phyloP scores from a whole-genome alignment of 2,329 filamentous ascomycete species.

The Beauveria bassiana region DNA sequence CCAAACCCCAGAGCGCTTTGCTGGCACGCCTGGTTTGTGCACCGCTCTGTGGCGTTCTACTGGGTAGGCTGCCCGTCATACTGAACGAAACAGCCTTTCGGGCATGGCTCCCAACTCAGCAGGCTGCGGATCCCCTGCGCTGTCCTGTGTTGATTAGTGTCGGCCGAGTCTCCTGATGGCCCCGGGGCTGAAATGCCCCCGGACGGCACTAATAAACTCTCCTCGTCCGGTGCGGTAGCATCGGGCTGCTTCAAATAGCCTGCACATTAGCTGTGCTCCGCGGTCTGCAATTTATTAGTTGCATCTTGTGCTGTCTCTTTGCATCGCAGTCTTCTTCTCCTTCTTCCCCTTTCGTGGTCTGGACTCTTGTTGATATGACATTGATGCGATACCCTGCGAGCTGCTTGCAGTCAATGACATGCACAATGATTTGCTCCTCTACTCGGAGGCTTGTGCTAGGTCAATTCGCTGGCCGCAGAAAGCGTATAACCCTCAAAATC shows the following conservation, averaged over 20 bases:
- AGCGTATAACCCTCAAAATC: neutral
- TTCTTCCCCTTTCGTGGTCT: too few species aligned
- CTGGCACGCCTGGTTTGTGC: neutral
- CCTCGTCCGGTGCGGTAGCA: neutral
- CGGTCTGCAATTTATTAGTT: neutral
- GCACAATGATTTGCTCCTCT: neutral
- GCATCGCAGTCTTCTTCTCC: neutral
- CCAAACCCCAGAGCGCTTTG: neutral
- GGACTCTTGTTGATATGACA: too few species aligned
- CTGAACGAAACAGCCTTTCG: constrained; percentile 2
- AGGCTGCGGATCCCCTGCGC: neutral
- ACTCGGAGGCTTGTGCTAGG: neutral
- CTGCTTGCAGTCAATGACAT: neutral
- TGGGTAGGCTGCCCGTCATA: neutral
- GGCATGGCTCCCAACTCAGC: neutral
- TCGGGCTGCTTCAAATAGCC: neutral
- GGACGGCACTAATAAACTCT: neutral
- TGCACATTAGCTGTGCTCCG: neutral
- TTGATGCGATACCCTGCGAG: too few species aligned
- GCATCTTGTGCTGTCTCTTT: neutral
- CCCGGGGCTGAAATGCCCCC: neutral
- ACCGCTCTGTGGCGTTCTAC: neutral
- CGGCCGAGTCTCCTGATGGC: constrained; percentile 1
- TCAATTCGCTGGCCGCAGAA: neutral
- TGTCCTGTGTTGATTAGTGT: neutral